phyloP scores from a whole-genome alignment of 2,329 filamentous ascomycete genomes.

The Ceratocystis papillata region DNA sequence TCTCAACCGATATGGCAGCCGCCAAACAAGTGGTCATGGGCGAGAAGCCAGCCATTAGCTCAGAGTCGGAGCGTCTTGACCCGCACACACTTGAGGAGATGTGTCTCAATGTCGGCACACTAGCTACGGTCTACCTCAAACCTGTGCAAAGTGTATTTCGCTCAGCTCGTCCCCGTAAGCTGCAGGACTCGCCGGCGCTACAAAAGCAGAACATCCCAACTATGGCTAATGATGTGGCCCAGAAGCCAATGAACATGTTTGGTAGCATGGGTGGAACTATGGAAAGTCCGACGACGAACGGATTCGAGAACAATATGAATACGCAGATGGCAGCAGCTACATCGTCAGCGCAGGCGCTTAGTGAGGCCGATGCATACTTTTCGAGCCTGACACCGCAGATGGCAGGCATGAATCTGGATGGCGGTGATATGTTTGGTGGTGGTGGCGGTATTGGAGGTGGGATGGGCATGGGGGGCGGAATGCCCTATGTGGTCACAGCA shows the following conservation, averaged over 20 bases:
- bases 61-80: slow-evolving; percentile 89
- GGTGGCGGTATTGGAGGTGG: slow-evolving; percentile 31
- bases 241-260: slow-evolving; percentile 51
- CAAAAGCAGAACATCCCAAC: slow-evolving; percentile 58
- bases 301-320: background rate
- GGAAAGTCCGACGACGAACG: slow-evolving; percentile 29
- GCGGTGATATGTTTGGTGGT: slow-evolving; percentile 54
- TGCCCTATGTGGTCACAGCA: slow-evolving; percentile 66
- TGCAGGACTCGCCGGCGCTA: slow-evolving; percentile 74
- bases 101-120: slow-evolving; percentile 88
- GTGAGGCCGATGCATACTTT: slow-evolving; percentile 84
- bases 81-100: slow-evolving; percentile 88
- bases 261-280: slow-evolving; percentile 34
- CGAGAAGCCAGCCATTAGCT: slow-evolving; percentile 90
- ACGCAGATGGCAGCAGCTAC: slow-evolving; percentile 1
- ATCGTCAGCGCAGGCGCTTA: slow-evolving; percentile 52
- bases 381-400: slow-evolving; percentile 66
- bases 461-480: slow-evolving; percentile 31
- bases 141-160: slow-evolving; percentile 96
- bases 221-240: slow-evolving; percentile 36
- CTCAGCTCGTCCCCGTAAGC: slow-evolving; percentile 65
- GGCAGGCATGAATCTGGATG: slow-evolving; percentile 57
- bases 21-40: slow-evolving; percentile 92
- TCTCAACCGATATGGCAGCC: slow-evolving; percentile 80
- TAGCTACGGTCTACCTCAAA: slow-evolving; percentile 95